A percentile compares a stretch with the other conserved stretches of the same genome.
These are phyloP conservation scores for Suhomyces anneliseae DNA, from an alignment of 1,139 yeast genomes.

Conservation along the genomic window DNA sequence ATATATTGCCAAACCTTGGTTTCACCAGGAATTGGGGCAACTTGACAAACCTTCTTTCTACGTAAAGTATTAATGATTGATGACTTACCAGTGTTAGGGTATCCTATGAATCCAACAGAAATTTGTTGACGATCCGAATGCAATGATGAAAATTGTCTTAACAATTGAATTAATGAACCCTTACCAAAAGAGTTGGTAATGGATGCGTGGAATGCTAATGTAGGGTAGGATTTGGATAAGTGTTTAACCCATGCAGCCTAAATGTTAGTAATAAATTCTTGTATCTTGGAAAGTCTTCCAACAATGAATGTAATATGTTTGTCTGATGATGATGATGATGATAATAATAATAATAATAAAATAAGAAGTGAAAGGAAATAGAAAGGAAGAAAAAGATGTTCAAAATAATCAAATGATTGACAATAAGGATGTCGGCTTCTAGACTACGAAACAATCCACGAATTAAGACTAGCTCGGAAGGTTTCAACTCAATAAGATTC, in stretches of 20 bases:
- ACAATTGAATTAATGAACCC: slow-evolving; percentile 88
- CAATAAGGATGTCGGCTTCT: slow-evolving; percentile 56
- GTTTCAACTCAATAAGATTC: slow-evolving; percentile 70
- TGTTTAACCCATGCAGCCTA: slow-evolving; percentile 99
- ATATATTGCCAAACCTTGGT: slow-evolving; percentile 99
- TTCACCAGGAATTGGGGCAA: slow-evolving; percentile 98
- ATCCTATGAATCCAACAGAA: slow-evolving; percentile 95
- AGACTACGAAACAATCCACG: slow-evolving; percentile 64
- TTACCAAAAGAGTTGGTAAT: slow-evolving; percentile 97
- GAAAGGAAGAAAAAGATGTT: not conserved
- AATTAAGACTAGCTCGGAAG: slow-evolving; percentile 21
- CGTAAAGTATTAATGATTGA: slow-evolving; percentile 92
- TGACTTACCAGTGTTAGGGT: slow-evolving; percentile 96
- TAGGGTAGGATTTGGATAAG: slow-evolving; percentile 87
- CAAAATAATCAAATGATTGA: too few species aligned
- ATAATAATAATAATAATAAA: slow-evolving; percentile 7
- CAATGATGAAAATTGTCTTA: slow-evolving; percentile 87
- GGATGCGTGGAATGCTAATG: slow-evolving; percentile 97
- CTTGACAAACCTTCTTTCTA: slow-evolving; percentile 92
- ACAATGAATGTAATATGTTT: not conserved
- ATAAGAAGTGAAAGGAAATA: too few species aligned
- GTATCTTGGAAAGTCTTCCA: not conserved
- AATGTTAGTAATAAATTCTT: slow-evolving; percentile 44
- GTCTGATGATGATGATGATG: not conserved
- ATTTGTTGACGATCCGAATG: slow-evolving; percentile 95